Conservation (phyloP, 2,329 filamentous ascomycete genomes). For the Acephala macrosclerotiorum region DNA sequence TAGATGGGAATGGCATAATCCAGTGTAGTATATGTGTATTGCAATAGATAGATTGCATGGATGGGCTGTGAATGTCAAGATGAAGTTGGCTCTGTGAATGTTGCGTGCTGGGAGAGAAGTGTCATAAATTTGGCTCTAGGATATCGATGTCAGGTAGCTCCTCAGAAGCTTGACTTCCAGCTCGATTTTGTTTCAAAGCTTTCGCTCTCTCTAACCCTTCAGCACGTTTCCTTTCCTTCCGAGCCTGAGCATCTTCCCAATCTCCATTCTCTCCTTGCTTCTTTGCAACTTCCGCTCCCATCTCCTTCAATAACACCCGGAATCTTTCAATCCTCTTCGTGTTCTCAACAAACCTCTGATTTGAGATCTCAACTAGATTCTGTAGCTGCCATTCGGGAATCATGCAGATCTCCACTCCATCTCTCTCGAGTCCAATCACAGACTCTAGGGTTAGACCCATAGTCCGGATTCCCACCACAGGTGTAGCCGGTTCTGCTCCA, state of each 20-base stretch:
- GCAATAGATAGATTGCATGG: slow-evolving; percentile 25
- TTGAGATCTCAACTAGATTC: slow-evolving; percentile 72
- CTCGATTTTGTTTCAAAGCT: slow-evolving; percentile 20
- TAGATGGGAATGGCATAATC: not conserved
- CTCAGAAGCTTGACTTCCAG: not conserved
- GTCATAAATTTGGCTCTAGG: slow-evolving; percentile 21
- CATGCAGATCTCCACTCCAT: slow-evolving; percentile 54
- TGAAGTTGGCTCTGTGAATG: not conserved
- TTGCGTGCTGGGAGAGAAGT: too few species aligned
- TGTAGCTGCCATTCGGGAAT: slow-evolving; percentile 74
- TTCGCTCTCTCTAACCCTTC: slow-evolving; percentile 62
- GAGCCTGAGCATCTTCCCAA: slow-evolving; percentile 62
- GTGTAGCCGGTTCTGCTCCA: slow-evolving; percentile 51
- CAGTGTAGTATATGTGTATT: slow-evolving; percentile 34
- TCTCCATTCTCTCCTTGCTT: slow-evolving; percentile 47
- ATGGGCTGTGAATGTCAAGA: not conserved
- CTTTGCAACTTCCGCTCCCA: slow-evolving; percentile 32
- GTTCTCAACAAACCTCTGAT: slow-evolving; percentile 78
- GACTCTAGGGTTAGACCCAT: slow-evolving; percentile 85
- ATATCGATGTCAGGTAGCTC: slow-evolving; percentile 11
- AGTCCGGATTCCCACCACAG: slow-evolving; percentile 86
- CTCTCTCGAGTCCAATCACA: slow-evolving; percentile 68
- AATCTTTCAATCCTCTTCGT: slow-evolving; percentile 72
- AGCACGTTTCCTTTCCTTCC: slow-evolving; percentile 62
- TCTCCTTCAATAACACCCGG: slow-evolving; percentile 48